phyloP scores from a whole-genome alignment of 2,329 filamentous ascomycete species.

The Xylaria sp. region DNA sequence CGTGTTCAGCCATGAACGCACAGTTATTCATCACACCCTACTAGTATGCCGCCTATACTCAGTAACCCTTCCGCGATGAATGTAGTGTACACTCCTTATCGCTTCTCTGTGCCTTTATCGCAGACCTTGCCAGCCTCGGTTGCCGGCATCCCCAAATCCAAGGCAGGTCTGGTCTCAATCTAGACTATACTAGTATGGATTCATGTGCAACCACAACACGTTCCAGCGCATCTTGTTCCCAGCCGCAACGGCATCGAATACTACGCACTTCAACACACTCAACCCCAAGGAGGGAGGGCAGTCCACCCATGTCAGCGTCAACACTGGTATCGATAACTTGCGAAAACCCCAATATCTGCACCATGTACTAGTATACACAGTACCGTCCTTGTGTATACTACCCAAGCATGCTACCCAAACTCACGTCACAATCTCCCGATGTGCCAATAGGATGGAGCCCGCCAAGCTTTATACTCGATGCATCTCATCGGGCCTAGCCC shows the following conservation, averaged over 20 bases:
- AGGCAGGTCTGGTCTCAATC: not conserved
- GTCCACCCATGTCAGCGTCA: conserved; percentile 2
- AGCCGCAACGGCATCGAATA: conserved; percentile 2
- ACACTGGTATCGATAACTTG: conserved; percentile 1
- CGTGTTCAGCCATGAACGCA: not conserved
- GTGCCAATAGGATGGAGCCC: conserved; percentile 23
- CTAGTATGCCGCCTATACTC: not conserved
- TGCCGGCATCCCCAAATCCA: conserved; percentile 6
- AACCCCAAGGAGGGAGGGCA: not conserved
- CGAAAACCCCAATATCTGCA: conserved; percentile 12
- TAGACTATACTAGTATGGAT: not conserved
- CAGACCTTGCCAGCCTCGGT: conserved; percentile 10
- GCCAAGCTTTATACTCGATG: conserved; percentile 27
- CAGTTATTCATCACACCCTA: not conserved
- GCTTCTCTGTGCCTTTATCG: conserved; percentile 3
- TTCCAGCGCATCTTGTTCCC: conserved; percentile 15
- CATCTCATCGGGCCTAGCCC: conserved; percentile 28
- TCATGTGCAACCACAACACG: conserved; percentile 19
- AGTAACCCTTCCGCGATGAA: not conserved
- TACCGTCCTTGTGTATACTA: not conserved
- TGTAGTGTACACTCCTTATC: not conserved
- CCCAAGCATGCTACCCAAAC: conserved; percentile 30
- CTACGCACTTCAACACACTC: not conserved
- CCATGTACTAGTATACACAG: conserved; percentile 1
- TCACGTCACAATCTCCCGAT: conserved; percentile 30